Evolutionary conservation across 2,329 filamentous ascomycete species (phyloP), one percentile per base, ranked within the genome.

Genomic region (Colletotrichum phormii): DNA sequence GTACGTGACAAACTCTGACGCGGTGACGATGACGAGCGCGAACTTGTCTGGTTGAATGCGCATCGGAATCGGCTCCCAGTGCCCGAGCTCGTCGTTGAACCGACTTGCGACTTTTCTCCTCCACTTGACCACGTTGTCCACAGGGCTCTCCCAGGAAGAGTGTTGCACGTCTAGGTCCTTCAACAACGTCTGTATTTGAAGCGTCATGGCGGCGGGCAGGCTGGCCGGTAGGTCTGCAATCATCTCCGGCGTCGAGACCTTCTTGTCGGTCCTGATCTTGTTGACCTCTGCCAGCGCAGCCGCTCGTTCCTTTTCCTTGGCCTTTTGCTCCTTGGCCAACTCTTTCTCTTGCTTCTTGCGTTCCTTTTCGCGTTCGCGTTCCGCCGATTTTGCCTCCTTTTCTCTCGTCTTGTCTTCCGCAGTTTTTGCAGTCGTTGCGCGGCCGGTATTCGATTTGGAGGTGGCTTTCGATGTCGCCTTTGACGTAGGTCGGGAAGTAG

Each of bases 181-280:
- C 0, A 93, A 83, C n/a, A 91, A 81, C 0, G 84, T 80, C 66
- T 87, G 82, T 5, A 88, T 80, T 59, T 89, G 87, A 1, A 85
- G 80, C 29, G 79, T 83, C 29, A 87, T 78, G 0, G 81, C 83
- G 0, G 85, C 80, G 26, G 87, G 81, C 1, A 96, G 82, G 1
- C 86, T 87, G 0, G 82, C 81, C 0, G 93, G 89, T 29, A 96
- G 83, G 76, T 94, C 89, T 1, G 95, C 86, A 63, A 96, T 91
- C 93, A 97, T 96, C 80, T 97, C 93, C 0, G 88, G 88, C 0
- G 91, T 89, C 0, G 93, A 93, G 0, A 91, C 84, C 76, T 94
- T 94, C 82, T 94, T 95, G 82, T 95, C 91, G 0, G 89, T 90
- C 64, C 90, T 90, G 11, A 92, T 82, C 77, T 92, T 94, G 81